These are phyloP conservation scores for Gracilaria gracilis DNA, from an alignment of 23 red algal genomes.

Conservation along the genomic window DNA sequence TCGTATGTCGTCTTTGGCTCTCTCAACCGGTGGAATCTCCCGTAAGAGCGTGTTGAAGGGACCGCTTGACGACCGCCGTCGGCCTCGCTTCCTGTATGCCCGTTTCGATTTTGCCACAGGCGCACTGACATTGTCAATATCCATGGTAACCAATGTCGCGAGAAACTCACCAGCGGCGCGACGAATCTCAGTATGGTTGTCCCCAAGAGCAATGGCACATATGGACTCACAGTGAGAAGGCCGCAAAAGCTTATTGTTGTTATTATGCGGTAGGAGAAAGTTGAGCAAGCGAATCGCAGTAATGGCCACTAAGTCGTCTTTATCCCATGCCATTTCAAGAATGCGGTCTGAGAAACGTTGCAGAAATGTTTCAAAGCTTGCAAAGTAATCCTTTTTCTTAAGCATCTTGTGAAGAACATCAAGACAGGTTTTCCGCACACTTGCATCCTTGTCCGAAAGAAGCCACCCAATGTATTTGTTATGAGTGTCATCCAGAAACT, in stretches of 20 bases:
- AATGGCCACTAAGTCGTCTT: conserved; percentile 73
- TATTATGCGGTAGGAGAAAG: conserved; percentile 39
- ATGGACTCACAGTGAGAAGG: conserved; percentile 28
- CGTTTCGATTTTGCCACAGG: neutral
- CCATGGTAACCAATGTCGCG: conserved; percentile 23
- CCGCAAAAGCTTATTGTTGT: conserved; percentile 17
- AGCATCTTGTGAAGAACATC: conserved; percentile 64
- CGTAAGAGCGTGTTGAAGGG: conserved; percentile 1
- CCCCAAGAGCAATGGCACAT: conserved; percentile 49
- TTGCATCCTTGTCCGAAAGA: conserved; percentile 82
- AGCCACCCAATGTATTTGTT: conserved; percentile 96
- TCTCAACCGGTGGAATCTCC: conserved; percentile 48
- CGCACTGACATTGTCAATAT: neutral
- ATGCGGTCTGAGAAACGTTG: conserved; percentile 80
- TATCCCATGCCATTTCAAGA: conserved; percentile 85
- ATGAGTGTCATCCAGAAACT: conserved; percentile 84
- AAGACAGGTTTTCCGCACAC: conserved; percentile 69
- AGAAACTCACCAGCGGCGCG: conserved; percentile 68
- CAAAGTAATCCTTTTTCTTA: conserved; percentile 48
- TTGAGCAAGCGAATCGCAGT: conserved; percentile 75
- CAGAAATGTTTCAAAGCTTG: conserved; percentile 76
- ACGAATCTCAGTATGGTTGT: conserved; percentile 48
- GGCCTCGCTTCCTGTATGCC: neutral
- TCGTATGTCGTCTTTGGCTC: conserved; percentile 46
- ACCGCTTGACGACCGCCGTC: neutral